phyloP scores from a whole-genome alignment of 2,329 filamentous ascomycete species.

The Lachnellula suecica region DNA sequence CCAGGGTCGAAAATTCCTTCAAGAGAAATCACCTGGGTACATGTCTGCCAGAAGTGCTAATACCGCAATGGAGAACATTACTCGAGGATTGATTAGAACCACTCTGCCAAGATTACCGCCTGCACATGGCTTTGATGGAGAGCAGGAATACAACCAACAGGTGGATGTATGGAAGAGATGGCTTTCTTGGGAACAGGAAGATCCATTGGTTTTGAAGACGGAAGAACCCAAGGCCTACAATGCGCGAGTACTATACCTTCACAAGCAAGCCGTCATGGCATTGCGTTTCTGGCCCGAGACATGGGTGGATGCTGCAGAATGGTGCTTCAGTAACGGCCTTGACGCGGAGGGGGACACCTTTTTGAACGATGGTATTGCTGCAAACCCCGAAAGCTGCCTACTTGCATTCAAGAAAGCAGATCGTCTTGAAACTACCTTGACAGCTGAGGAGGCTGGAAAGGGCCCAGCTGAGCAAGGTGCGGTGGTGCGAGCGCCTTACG shows the following conservation, averaged over 20 bases:
- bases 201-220: slow-evolving; percentile 80
- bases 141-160: slow-evolving; percentile 80
- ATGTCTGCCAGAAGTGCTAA: slow-evolving; percentile 94
- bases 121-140: slow-evolving; percentile 80
- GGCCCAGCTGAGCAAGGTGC: slow-evolving; percentile 60
- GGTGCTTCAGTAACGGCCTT: slow-evolving; percentile 79
- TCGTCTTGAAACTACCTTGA: slow-evolving; percentile 75
- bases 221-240: slow-evolving; percentile 77
- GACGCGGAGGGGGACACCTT: slow-evolving; percentile 65
- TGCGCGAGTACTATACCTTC: slow-evolving; percentile 81
- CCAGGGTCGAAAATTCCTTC: slow-evolving; percentile 91
- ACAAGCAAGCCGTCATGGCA: slow-evolving; percentile 91
- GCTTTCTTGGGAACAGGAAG: slow-evolving; percentile 93
- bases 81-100: slow-evolving; percentile 70
- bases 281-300: slow-evolving; percentile 93
- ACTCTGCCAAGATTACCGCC: slow-evolving; percentile 82
- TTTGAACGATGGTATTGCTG: slow-evolving; percentile 76
- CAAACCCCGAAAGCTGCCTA: slow-evolving; percentile 91
- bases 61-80: slow-evolving; percentile 87
- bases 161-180: slow-evolving; percentile 89
- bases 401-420: slow-evolving; percentile 89
- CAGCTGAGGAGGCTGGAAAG: slow-evolving; percentile 74
- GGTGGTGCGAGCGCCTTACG: slow-evolving; percentile 74
- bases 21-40: slow-evolving; percentile 88
- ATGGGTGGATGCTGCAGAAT: slow-evolving; percentile 93